A percentile compares a stretch with the other conserved stretches of the same genome.
Evolutionary conservation across 495 filamentous ascomycete species (phyloP).

Genomic region (Annulohypoxylon nitens): DNA sequence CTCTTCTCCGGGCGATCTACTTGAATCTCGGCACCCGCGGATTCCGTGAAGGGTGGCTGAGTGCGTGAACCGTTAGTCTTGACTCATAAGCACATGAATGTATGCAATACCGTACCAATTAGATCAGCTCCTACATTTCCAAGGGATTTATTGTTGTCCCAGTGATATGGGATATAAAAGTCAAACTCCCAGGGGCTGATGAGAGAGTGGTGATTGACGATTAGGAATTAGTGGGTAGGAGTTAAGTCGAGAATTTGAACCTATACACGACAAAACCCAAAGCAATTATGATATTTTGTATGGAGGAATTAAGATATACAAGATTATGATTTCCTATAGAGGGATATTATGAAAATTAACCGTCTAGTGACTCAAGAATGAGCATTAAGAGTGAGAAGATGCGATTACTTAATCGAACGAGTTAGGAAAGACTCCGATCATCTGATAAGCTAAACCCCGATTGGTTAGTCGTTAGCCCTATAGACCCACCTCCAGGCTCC

Average conservation of each 20-base stretch:
- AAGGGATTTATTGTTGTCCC: background rate
- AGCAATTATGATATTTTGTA: background rate
- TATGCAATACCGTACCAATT: conserved; percentile 4
- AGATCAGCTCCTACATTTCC: conserved; percentile 21
- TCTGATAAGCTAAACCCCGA: conserved; percentile 3
- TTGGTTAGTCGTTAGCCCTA: background rate
- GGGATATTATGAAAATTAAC: background rate
- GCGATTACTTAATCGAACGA: background rate
- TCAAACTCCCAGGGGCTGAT: background rate
- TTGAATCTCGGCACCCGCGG: conserved; percentile 38
- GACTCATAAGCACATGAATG: background rate
- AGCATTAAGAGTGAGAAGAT: background rate
- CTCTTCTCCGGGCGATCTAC: conserved; percentile 6
- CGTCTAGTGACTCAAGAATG: background rate
- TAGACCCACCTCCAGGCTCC: background rate
- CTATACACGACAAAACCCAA: background rate
- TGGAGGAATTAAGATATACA: background rate
- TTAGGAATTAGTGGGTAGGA: background rate
- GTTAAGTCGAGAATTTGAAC: background rate
- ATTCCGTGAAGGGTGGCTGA: conserved; percentile 10
- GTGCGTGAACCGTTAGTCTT: conserved; percentile 20
- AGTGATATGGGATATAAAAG: background rate
- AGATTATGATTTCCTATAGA: background rate
- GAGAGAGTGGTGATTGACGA: background rate
- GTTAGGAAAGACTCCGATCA: conserved; percentile 5